Evolutionary conservation across 2,329 filamentous ascomycete species (phyloP).

Genomic region (Diaporthe velutina): DNA sequence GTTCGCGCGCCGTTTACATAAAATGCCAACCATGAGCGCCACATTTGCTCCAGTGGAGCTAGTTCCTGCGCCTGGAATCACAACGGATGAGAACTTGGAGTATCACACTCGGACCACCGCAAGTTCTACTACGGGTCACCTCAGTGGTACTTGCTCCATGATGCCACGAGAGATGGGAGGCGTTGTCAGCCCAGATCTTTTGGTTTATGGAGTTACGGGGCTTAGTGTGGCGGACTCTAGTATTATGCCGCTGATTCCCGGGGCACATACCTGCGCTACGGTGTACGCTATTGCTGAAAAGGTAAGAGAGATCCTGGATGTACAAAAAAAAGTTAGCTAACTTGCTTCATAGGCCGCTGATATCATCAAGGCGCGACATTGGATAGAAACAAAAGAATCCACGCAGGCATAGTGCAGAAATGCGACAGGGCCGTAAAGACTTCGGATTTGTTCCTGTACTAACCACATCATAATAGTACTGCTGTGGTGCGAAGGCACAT

Average conservation of each 20-base stretch:
- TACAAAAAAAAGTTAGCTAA: neutral
- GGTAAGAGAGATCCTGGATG: neutral
- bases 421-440: neutral
- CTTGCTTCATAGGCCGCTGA: neutral
- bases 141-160: constrained; percentile 1
- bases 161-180: neutral
- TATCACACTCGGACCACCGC: neutral
- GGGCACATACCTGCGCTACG: constrained; percentile 16
- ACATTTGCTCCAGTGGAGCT: neutral
- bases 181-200: neutral
- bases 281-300: constrained; percentile 31
- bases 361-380: neutral
- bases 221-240: constrained; percentile 31
- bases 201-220: constrained; percentile 13
- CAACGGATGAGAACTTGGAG: neutral
- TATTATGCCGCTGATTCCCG: constrained; percentile 23
- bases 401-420: neutral
- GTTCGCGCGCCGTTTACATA: constrained; percentile 7
- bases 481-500: too few relatives aligned
- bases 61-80: neutral
- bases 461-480: too few relatives aligned
- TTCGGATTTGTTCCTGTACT: too few relatives aligned
- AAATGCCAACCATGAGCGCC: neutral
- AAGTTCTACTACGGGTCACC: constrained; percentile 1
- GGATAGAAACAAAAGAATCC: neutral